Evolutionary conservation across 495 filamentous ascomycete species (phyloP).

Genomic region (Cercophora sp.): DNA sequence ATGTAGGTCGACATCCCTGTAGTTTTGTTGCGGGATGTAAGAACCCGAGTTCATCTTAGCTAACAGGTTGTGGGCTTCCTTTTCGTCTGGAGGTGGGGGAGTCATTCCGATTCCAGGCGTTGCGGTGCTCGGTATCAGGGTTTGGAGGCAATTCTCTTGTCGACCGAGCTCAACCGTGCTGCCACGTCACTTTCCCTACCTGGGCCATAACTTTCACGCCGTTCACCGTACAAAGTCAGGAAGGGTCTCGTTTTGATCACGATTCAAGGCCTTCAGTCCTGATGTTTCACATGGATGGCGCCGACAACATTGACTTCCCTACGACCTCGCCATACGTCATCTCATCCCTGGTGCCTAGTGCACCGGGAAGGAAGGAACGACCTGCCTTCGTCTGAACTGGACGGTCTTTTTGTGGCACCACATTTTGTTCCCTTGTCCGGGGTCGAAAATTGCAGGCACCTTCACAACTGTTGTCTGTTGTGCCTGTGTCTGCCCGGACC

Average conservation of each 20-base stretch:
- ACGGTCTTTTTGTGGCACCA: neutral
- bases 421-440: neutral
- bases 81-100: neutral
- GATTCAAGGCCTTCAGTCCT: neutral
- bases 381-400: neutral
- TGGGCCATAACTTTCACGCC: neutral
- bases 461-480: neutral
- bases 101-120: neutral
- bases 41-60: neutral
- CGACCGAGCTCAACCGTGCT: neutral
- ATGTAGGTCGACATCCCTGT: neutral
- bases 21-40: neutral
- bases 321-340: neutral
- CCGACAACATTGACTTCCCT: neutral
- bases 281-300: neutral
- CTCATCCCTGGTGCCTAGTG: too few relatives aligned
- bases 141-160: neutral
- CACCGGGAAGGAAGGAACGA: neutral
- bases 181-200: neutral
- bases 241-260: neutral
- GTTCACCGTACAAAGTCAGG: neutral
- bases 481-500: neutral
- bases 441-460: neutral
- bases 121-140: neutral
- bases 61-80: neutral